Evolutionary conservation across 2,329 filamentous ascomycete genomes (phyloP).

Genomic region (Colletotrichum lentis): DNA sequence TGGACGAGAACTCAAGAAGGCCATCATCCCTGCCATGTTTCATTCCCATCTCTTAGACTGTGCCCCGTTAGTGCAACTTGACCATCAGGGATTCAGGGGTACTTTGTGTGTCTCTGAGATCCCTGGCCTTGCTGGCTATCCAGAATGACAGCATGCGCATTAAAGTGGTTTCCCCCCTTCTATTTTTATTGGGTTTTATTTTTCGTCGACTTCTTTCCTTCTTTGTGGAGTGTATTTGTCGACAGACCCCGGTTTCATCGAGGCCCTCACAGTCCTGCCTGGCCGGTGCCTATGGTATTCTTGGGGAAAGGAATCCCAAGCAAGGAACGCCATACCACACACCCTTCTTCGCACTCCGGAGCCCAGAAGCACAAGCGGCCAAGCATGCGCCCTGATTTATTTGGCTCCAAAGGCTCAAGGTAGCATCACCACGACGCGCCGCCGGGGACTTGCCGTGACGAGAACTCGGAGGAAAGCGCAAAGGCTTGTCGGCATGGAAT

Average conservation of each 20-base stretch:
- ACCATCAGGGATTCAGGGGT: not conserved
- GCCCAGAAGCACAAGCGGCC: constrained; percentile 25
- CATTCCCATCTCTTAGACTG: constrained; percentile 26
- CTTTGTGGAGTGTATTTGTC: constrained; percentile 12
- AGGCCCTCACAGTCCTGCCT: constrained; percentile 12
- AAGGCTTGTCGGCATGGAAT: not conserved
- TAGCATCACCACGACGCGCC: not conserved
- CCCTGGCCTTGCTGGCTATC: constrained; percentile 22
- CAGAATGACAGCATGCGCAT: constrained; percentile 36
- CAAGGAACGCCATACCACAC: constrained; percentile 9
- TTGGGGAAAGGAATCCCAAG: constrained; percentile 6
- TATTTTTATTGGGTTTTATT: too few species aligned
- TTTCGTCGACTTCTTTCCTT: not conserved
- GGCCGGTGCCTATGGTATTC: constrained; percentile 7
- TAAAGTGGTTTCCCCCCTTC: constrained; percentile 21
- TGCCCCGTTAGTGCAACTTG: constrained; percentile 8
- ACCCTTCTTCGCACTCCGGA: constrained; percentile 9
- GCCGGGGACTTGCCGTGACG: not conserved
- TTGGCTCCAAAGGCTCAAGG: constrained; percentile 18
- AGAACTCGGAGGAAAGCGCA: not conserved
- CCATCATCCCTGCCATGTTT: constrained; percentile 34
- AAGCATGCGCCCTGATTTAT: constrained; percentile 20
- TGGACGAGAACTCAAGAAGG: constrained; percentile 14
- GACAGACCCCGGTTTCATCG: constrained; percentile 40
- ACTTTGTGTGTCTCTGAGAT: constrained; percentile 8